Percentiles rank a stretch among this genome's conserved stretches.
phyloP scores from a whole-genome alignment of 805 yeast genomes.

The Kluyveromyces lactis region DNA sequence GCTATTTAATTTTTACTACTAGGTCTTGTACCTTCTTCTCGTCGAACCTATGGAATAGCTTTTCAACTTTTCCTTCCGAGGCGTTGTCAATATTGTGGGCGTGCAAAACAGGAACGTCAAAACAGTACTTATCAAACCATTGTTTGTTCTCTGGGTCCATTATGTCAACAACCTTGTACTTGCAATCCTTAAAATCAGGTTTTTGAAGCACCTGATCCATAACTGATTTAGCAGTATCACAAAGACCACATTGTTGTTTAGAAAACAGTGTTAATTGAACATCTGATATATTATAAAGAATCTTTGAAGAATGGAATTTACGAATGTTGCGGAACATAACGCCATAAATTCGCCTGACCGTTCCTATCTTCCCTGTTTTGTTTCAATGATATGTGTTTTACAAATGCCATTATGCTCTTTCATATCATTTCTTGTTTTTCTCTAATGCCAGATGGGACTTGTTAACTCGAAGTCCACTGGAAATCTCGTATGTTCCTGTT shows the following conservation, averaged over 20 bases:
- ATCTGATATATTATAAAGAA: constrained; percentile 1
- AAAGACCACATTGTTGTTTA: constrained; percentile 60
- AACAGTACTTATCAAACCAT: constrained; percentile 68
- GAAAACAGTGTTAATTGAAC: constrained; percentile 51
- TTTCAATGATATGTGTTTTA: too few species aligned
- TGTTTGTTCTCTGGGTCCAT: constrained; percentile 47
- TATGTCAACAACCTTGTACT: constrained; percentile 45
- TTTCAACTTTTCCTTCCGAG: constrained; percentile 36
- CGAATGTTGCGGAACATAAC: neutral
- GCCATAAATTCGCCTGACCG: too few species aligned
- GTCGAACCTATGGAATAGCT: constrained; percentile 61
- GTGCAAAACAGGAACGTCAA: constrained; percentile 74
- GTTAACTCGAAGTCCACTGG: too few species aligned
- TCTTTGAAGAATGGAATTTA: constrained; percentile 4
- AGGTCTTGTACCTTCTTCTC: constrained; percentile 41
- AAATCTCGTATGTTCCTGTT: too few species aligned
- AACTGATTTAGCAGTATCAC: constrained; percentile 54
- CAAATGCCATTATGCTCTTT: too few species aligned
- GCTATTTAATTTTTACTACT: constrained; percentile 3
- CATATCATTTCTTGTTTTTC: too few species aligned
- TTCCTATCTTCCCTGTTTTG: too few species aligned
- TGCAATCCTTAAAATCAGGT: constrained; percentile 27
- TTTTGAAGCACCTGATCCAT: constrained; percentile 31
- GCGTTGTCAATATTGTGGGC: constrained; percentile 36
- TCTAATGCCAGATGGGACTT: too few species aligned